Base-by-base conservation (phyloP, 2,329 filamentous ascomycete genomes). In the Dothistroma pini region DNA sequence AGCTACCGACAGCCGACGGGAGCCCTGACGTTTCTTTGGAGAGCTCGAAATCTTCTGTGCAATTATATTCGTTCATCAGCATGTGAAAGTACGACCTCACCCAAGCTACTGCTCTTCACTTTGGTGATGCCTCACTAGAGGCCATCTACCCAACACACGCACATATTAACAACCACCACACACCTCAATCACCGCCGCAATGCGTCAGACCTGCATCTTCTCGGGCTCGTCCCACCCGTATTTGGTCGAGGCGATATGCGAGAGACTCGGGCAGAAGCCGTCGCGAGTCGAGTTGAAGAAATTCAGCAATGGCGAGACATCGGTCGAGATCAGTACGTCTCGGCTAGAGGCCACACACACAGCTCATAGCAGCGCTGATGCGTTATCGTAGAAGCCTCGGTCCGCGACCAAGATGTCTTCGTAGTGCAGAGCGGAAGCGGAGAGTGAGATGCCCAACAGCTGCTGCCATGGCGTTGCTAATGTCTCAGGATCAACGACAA, bases 351-450 rank as follows among this genome's bases (percentile, higher is more conserved):
- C 22, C 16, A 19, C 11, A 52, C 12, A 9, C 34, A 44, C 34
- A 19, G 49, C 48, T 31, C 41, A 77, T 76, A 35, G 41, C 57
- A 47, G 58, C 41, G 61, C 68, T 72, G 65, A 72, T 65, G 59
- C 57, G 49, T 29, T 12, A 19, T 44, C 22, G 66, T n/a, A 81
- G 79, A 81, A 71, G 80, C 80, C 55, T 89, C 86, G 29, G 92
- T 99, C 67, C 90, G 95, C 69, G 96, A 99, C 75, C 96, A 97
- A 77, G 93, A 99, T 84, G 93, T 99, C 71, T 99, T 97, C 77
- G 93, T 99, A 75, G 89, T 99, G 63, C 95, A 99, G 81, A 97
- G 93, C 65, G 95, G 95, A 67, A 97, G 95, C 79, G 84, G 87
- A 74, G 91, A 89, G 80, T 81, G 74, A 54, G 78, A 69, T 55